phyloP scores from a whole-genome alignment of 352 stramenopile species.

The Globisporangium recalcitrans region DNA sequence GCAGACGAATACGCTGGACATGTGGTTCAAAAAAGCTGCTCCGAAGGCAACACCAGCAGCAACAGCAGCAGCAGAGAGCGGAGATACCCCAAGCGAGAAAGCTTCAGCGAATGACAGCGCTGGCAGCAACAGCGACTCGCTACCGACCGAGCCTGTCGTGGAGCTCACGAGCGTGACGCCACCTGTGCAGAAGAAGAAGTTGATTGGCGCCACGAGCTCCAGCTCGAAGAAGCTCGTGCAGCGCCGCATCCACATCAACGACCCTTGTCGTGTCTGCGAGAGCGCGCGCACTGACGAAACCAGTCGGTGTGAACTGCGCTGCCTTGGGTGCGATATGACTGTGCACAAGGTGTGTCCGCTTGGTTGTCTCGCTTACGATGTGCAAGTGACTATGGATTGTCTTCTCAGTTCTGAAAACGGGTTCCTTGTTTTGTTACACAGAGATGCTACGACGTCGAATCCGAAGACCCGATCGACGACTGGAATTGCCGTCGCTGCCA shows the following conservation, averaged over 20 bases:
- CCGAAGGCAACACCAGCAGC: constrained; percentile 17
- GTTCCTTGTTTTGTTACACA: constrained; percentile 2
- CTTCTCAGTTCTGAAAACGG: background rate
- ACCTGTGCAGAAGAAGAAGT: constrained; percentile 20
- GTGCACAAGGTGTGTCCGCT: constrained; percentile 47
- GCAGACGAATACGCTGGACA: constrained; percentile 49
- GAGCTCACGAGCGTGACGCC: constrained; percentile 5
- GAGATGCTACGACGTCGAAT: constrained; percentile 56
- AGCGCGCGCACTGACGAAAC: constrained; percentile 41
- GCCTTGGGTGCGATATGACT: constrained; percentile 56
- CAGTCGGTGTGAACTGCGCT: constrained; percentile 56
- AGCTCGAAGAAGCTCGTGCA: constrained; percentile 52
- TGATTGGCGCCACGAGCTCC: background rate
- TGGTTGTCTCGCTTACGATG: background rate
- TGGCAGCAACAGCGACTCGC: background rate
- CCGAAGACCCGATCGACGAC: constrained; percentile 30
- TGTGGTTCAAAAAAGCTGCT: constrained; percentile 45
- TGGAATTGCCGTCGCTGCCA: constrained; percentile 62
- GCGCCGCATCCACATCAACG: constrained; percentile 62
- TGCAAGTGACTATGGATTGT: background rate
- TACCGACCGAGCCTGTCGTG: background rate
- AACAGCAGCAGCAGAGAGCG: constrained; percentile 3
- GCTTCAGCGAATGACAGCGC: background rate
- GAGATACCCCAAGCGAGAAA: background rate
- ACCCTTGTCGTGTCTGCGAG: constrained; percentile 64